Base-by-base conservation (phyloP, 2,329 filamentous ascomycete genomes). In the Pseudogymnoascus sp. region DNA sequence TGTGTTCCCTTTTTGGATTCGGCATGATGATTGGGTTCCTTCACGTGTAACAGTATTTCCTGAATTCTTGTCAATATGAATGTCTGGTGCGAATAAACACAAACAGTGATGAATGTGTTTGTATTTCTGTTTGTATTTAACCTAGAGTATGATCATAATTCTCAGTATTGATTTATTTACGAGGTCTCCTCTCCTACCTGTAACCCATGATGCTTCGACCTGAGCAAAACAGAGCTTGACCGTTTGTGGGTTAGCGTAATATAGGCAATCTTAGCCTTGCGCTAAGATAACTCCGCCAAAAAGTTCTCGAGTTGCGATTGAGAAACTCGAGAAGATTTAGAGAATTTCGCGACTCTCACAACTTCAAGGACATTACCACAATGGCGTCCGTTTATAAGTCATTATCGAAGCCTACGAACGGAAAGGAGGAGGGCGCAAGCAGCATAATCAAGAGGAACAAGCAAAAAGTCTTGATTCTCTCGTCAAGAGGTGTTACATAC, bases 401-500 rank as follows among this genome's bases (percentile, higher is more conserved):
- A 14, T 78, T 91, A 61, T 88, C 86, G 5, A 90, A 88, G 75
- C 76, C 75, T 61, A 77, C 74, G 66, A 80, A 79, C 75, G 80
- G 79, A 64, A 59, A 59, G 31, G 59, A 38, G 36, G 60, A 62
- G 60, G 60, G 60, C 4, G 60, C 37, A 43, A 62, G 42, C 60
- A 62, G 42, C 36, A 60, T 42, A 40, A 71, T 78, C 56, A 82
- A 78, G 73, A 88, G 82, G 77, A 88, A 87, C 74, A 88, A 85
- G 78, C 86, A 88, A 76, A 82, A 92, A 71, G 90, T 97, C 61
- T 81, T 99, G 67, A 93, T 97, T 72, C 82, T 99, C 70, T 95
- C 91, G 25, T 97, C 93, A 23, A 83, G 95, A 79, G 95, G 95
- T 67, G 91, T 97, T 62, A 96, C 93, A 36, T 92, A 90, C 77